Base-by-base conservation (phyloP, 1,139 yeast genomes). In the Suhomyces wounanorum region DNA sequence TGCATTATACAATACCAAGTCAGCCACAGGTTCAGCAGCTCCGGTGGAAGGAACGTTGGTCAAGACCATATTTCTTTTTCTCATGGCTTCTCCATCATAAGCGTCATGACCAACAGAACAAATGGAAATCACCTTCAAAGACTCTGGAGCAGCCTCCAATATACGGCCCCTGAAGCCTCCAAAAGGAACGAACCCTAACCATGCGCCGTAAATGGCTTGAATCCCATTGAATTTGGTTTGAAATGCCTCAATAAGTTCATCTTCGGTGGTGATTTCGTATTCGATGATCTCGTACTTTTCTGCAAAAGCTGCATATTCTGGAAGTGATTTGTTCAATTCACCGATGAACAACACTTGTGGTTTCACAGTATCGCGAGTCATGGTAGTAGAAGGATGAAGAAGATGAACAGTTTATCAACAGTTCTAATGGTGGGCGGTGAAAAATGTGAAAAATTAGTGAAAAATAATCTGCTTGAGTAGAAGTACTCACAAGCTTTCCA, bases 21-120 rank as follows among this genome's bases (percentile, higher is more conserved):
- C 96, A 1, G 95, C 90, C n/a, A 89, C 96, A 11, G 89, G 88
- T 45, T 75, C 81, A 3, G 86, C 81, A 0, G 89, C 78, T 23
- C 72, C 83, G 42, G 75, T 69, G 5, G 87, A 78, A 0, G 91
- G 90, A 17, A 83, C 84, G 64, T 89, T 85, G 55, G 89, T 82
- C 51, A 88, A 72, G 5, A 69, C 60, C 37, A 88, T 79, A n/a
- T 78, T 78, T 47, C 71, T 72, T 25, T 69, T 67, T 14, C 62
- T 59, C 70, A 74, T 59, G 10, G 63, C 70, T 1, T 56, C 55
- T 3, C 77, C 77, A 63, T 87, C 88, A 55, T 79, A 81, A 26
- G 75, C 77, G 57, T 87, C 90, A 58, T 74, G 77, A 0, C 96
- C 96, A 3, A 88, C 92, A 49, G 90, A 80, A 45, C 89, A 85